phyloP scores from a whole-genome alignment of 2,329 filamentous ascomycete species.

The Scedosporium apiospermum region DNA sequence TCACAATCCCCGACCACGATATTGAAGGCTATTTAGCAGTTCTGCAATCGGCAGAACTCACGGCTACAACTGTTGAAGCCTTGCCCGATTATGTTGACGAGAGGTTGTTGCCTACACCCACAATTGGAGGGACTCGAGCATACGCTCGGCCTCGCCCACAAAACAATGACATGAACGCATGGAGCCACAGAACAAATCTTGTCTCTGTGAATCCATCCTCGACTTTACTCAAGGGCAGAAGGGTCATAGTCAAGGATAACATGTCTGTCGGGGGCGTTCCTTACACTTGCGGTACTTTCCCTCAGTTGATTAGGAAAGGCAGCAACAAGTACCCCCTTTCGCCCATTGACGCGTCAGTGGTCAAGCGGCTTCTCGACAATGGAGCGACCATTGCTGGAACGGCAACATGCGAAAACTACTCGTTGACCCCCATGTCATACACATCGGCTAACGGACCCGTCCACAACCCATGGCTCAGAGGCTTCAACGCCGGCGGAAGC shows the following conservation, averaged over 20 bases:
- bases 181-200: slow-evolving; percentile 26
- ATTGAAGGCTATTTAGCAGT: slow-evolving; percentile 5
- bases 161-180: slow-evolving; percentile 31
- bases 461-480: slow-evolving; percentile 22
- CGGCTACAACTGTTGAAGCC: slow-evolving; percentile 14
- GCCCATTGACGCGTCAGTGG: slow-evolving; percentile 23
- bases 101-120: slow-evolving; percentile 12
- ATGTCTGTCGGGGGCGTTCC: slow-evolving; percentile 24
- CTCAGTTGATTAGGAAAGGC: slow-evolving; percentile 18
- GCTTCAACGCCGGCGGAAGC: slow-evolving; percentile 24
- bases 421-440: slow-evolving; percentile 23
- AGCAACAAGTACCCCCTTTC: slow-evolving; percentile 18
- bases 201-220: slow-evolving; percentile 15
- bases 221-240: slow-evolving; percentile 17
- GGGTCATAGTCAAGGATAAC: slow-evolving; percentile 25
- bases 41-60: slow-evolving; percentile 1
- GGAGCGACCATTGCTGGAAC: slow-evolving; percentile 24
- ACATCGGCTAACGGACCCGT: slow-evolving; percentile 25
- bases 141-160: neutral
- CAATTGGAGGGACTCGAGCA: slow-evolving; percentile 2
- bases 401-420: slow-evolving; percentile 28
- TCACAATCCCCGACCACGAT: slow-evolving; percentile 6
- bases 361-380: slow-evolving; percentile 21
- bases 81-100: slow-evolving; percentile 27
- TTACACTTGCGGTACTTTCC: slow-evolving; percentile 22